Conservation (phyloP, 176 grass and related monocot species). For the Triticum aestivum region DNA sequence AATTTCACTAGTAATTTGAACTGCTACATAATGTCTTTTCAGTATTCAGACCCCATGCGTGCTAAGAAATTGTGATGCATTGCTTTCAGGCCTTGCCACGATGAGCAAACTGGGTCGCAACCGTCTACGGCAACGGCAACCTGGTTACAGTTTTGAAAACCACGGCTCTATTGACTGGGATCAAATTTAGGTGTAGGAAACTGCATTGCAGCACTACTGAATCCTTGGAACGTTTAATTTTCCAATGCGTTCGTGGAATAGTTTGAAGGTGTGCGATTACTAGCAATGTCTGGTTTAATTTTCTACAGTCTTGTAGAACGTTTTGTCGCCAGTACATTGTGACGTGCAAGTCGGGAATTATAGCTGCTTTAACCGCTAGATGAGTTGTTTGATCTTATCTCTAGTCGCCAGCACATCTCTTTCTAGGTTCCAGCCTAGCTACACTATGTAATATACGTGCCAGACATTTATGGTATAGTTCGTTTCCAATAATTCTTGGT, state of each 20-base stretch:
- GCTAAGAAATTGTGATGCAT: background rate
- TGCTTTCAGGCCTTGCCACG: constrained; percentile 72
- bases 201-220: background rate
- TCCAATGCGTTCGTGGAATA: background rate
- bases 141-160: constrained; percentile 61
- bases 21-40: background rate
- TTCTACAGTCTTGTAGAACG: background rate
- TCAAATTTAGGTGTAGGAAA: constrained; percentile 34
- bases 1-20: background rate
- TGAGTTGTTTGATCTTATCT: too few species aligned
- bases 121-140: constrained; percentile 47
- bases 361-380: too few species aligned
- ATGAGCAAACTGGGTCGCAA: constrained; percentile 76
- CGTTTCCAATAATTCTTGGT: too few species aligned
- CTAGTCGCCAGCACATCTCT: too few species aligned
- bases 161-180: constrained; percentile 74
- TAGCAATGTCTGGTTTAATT: background rate
- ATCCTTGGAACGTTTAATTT: background rate
- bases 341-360: background rate
- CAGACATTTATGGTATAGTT: too few species aligned
- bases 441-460: too few species aligned
- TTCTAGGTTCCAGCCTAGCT: too few species aligned
- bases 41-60: background rate
- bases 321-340: background rate
- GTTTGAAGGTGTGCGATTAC: background rate